Evolutionary conservation across 345 rosid species (phyloP).

Genomic region (Diplotaxis tenuifolia): DNA sequence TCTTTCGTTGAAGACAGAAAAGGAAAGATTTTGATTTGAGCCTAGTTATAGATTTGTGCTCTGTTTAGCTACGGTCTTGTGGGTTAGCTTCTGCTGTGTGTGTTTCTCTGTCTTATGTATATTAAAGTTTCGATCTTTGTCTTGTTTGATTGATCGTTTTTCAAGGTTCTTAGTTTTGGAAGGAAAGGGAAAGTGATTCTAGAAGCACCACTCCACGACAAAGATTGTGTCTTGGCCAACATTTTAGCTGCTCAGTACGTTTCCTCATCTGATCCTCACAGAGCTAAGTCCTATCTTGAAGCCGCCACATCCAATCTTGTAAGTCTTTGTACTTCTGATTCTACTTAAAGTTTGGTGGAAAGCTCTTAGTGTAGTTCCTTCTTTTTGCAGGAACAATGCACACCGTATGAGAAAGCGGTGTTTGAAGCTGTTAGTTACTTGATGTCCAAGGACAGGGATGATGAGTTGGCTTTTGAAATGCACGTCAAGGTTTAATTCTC

Average conservation of each 20-base stretch:
- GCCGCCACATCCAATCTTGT: constrained; percentile 66
- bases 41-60: no score
- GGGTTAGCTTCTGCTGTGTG: background rate
- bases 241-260: constrained; percentile 77
- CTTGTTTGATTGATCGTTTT: background rate
- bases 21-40: background rate
- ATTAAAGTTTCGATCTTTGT: constrained; percentile 22
- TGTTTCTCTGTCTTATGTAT: background rate
- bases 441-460: constrained; percentile 60
- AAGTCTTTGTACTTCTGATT: constrained; percentile 22
- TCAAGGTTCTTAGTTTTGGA: constrained; percentile 68
- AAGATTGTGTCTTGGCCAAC: constrained; percentile 71
- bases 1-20: background rate
- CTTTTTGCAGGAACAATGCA: constrained; percentile 55
- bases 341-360: background rate
- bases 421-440: constrained; percentile 53
- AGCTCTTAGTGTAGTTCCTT: background rate
- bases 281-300: constrained; percentile 38
- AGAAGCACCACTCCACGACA: constrained; percentile 60
- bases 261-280: constrained; percentile 45
- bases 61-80: background rate
- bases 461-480: constrained; percentile 57
- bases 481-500: constrained; percentile 53
- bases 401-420: constrained; percentile 48
- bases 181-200: constrained; percentile 60